These are phyloP conservation scores for Halophytophthora polymorphica DNA, from an alignment of 352 stramenopile genomes.

Conservation along the genomic window DNA sequence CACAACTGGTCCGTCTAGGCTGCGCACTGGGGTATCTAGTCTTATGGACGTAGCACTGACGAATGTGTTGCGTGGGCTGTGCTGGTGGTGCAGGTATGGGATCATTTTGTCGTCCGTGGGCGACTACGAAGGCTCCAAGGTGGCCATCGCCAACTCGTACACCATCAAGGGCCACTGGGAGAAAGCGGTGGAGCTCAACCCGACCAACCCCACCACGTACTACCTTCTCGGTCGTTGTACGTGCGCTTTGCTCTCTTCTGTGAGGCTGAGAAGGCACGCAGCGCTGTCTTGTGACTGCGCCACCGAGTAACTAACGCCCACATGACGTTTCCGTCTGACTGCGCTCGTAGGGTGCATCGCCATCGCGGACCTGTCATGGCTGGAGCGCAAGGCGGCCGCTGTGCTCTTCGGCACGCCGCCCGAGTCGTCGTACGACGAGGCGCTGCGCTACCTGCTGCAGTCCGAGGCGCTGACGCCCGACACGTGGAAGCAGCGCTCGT, in stretches of 20 bases:
- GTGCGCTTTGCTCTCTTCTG: not conserved
- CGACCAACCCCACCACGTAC: constrained; percentile 65
- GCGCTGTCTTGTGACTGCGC: too few relatives aligned
- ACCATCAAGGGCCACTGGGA: constrained; percentile 81
- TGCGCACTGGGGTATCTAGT: too few relatives aligned
- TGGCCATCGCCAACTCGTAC: constrained; percentile 78
- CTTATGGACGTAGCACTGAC: too few relatives aligned
- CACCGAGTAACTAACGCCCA: too few relatives aligned
- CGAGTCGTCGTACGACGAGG: constrained; percentile 80
- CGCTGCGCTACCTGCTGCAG: constrained; percentile 69
- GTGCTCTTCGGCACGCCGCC: constrained; percentile 81
- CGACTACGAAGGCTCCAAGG: constrained; percentile 86
- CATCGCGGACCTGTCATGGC: constrained; percentile 82
- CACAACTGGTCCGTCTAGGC: constrained; percentile 64
- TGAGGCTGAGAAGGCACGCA: not conserved
- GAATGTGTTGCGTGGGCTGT: constrained; percentile 1
- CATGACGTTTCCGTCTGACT: too few relatives aligned
- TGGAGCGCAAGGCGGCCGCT: constrained; percentile 79
- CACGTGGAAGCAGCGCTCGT: constrained; percentile 83
- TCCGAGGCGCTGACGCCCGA: constrained; percentile 68
- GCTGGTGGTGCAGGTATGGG: constrained; percentile 37
- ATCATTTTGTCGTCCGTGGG: constrained; percentile 84
- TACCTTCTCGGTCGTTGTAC: constrained; percentile 74
- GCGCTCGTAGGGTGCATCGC: constrained; percentile 57
- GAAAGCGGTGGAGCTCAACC: constrained; percentile 72